These are phyloP conservation scores for Suillus clintonianus DNA, from an alignment of 768 basidiomycete species.

Conservation along the genomic window DNA sequence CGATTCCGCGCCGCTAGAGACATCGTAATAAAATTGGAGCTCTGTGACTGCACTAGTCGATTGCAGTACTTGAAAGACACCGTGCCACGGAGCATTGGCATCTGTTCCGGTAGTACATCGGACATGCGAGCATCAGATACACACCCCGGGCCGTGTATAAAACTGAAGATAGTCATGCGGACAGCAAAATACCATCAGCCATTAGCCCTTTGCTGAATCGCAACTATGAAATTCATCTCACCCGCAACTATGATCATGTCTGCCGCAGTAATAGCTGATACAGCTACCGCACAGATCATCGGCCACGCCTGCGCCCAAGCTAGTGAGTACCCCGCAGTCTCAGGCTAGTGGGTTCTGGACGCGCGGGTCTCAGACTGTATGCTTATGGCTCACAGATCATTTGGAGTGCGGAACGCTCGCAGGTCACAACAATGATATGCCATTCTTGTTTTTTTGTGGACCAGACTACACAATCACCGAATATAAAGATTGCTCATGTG, in stretches of 20 bases:
- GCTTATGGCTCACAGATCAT: neutral
- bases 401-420: neutral
- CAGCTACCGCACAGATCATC: neutral
- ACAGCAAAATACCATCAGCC: neutral
- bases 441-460: neutral
- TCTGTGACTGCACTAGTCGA: too few species aligned
- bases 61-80: too few species aligned
- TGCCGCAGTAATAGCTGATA: neutral
- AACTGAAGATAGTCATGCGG: too few species aligned
- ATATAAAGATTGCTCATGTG: too few species aligned
- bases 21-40: too few species aligned
- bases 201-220: neutral
- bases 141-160: too few species aligned
- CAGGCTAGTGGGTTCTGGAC: neutral
- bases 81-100: too few species aligned
- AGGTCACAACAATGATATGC: neutral
- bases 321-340: neutral
- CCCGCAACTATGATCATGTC: neutral
- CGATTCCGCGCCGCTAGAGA: too few species aligned
- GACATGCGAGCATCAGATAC: too few species aligned
- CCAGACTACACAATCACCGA: neutral
- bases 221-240: neutral
- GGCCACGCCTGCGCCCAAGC: neutral
- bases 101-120: too few species aligned
- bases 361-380: neutral